Conservation (phyloP, 768 basidiomycete genomes). For the Podaxis rugospora region DNA sequence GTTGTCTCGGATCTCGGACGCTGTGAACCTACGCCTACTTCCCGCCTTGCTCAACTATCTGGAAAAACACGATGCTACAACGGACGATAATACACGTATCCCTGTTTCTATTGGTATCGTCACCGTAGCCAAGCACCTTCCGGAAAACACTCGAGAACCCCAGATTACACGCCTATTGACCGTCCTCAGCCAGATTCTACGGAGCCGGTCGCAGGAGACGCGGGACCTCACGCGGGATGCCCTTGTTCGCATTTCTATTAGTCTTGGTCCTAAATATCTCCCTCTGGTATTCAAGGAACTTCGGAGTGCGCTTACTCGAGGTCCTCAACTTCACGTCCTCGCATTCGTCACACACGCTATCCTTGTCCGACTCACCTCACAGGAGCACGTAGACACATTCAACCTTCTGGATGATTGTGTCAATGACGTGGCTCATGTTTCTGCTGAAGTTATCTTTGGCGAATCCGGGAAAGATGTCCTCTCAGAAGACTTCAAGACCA, state of each 20-base stretch:
- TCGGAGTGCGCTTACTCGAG: slow-evolving; percentile 78
- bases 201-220: slow-evolving; percentile 92
- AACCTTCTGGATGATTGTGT: slow-evolving; percentile 70
- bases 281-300: slow-evolving; percentile 74
- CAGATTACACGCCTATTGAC: slow-evolving; percentile 80
- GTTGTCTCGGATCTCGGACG: slow-evolving; percentile 56
- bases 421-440: slow-evolving; percentile 73
- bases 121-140: slow-evolving; percentile 78
- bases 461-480: slow-evolving; percentile 87
- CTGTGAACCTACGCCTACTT: slow-evolving; percentile 70
- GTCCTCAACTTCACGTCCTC: slow-evolving; percentile 91
- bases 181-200: slow-evolving; percentile 81
- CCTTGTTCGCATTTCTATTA: slow-evolving; percentile 70
- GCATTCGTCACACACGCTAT: slow-evolving; percentile 82
- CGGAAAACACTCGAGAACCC: slow-evolving; percentile 50
- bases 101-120: slow-evolving; percentile 86
- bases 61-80: slow-evolving; percentile 73
- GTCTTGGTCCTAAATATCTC: slow-evolving; percentile 71
- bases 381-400: slow-evolving; percentile 49
- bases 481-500: slow-evolving; percentile 89
- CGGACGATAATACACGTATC: slow-evolving; percentile 82
- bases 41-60: slow-evolving; percentile 78
- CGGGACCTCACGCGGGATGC: slow-evolving; percentile 84
- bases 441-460: slow-evolving; percentile 90
- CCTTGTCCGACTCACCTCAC: slow-evolving; percentile 71